Evolutionary conservation across 176 grass and related monocot species (phyloP), one percentile per base, ranked within the genome.

Genomic region (Poa annua): DNA sequence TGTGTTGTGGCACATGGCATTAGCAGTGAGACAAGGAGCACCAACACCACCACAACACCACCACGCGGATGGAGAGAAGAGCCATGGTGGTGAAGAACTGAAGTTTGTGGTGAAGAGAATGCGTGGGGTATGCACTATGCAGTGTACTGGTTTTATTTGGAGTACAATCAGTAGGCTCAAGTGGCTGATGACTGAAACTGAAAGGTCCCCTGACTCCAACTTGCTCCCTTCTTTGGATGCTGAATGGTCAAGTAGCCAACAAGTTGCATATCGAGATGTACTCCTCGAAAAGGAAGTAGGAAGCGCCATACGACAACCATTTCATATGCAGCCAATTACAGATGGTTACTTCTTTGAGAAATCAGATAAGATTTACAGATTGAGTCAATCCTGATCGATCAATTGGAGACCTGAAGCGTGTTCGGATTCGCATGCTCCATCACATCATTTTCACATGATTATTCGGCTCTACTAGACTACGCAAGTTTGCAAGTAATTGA

Each of bases 41-140:
- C 35, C 35, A 36, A 5, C 4, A 5, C 2, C 1, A 44, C n/a
- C n/a, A 59, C 68, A 87, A 16, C 11, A 39, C 20, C 49, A 49
- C 48, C 59, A 80, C 54, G 68, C 17, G 13, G 48, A 74, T 32
- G 69, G 8, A 84, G 76, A 57, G 11, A n/a, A 36, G 32, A 26
- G 50, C 69, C 87, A 84, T 84, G 59, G 59, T 8, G 44, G 45
- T 15, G 55, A 44, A 44, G 52, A 41, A 11, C n/a, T n/a, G n/a
- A n/a, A n/a, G n/a, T n/a, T n/a, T n/a, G n/a, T 34, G 19, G 53
- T 84, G 56, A 17, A 54, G 55, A 15, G 36, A 44, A n/a, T 68
- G n/a, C n/a, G 21, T 57, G 48, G 19, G 13, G 12, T n/a, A n/a
- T n/a, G n/a, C n/a, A n/a, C n/a, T 22, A 29, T 48, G 9, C 20